Conservation (phyloP, 306 rosid species). For the Cucurbita argyrosperma region DNA sequence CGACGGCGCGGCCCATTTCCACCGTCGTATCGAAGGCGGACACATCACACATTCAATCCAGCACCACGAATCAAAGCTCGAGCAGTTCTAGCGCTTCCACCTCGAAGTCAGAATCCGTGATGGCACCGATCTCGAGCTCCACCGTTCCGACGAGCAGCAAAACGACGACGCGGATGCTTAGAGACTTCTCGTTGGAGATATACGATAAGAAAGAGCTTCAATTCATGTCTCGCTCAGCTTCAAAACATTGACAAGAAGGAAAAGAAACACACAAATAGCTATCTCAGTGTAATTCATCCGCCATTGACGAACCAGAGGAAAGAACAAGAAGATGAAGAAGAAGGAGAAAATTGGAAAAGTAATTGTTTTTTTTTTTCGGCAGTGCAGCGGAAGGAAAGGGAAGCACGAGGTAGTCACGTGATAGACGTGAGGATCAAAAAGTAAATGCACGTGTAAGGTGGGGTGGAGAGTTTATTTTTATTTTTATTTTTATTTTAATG, state of each 20-base stretch:
- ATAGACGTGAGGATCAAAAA: slow-evolving; percentile 6
- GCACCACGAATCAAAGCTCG: slow-evolving; percentile 1
- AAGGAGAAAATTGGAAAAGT: not conserved
- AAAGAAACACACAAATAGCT: not conserved
- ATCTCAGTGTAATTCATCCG: not conserved
- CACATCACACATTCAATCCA: slow-evolving; percentile 15
- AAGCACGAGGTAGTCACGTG: slow-evolving; percentile 55
- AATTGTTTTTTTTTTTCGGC: not conserved
- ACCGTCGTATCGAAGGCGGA: slow-evolving; percentile 33
- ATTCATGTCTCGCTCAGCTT: slow-evolving; percentile 41
- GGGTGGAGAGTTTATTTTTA: not conserved
- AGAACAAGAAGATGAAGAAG: not conserved
- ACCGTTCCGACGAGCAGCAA: not conserved
- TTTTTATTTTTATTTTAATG: not conserved
- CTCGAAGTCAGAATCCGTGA: slow-evolving; percentile 12
- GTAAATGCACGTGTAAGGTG: slow-evolving; percentile 19
- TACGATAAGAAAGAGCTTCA: slow-evolving; percentile 60
- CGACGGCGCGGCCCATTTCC: slow-evolving; percentile 38
- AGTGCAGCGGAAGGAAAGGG: not conserved
- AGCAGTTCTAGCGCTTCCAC: slow-evolving; percentile 9
- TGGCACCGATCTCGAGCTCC: slow-evolving; percentile 20
- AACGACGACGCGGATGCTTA: slow-evolving; percentile 24
- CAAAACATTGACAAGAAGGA: slow-evolving; percentile 7
- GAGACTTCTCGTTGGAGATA: slow-evolving; percentile 60
- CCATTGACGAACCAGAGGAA: not conserved